These are phyloP conservation scores for Penicillium aurantiogriseum DNA, from an alignment of 2,329 filamentous ascomycete species.

Conservation along the genomic window DNA sequence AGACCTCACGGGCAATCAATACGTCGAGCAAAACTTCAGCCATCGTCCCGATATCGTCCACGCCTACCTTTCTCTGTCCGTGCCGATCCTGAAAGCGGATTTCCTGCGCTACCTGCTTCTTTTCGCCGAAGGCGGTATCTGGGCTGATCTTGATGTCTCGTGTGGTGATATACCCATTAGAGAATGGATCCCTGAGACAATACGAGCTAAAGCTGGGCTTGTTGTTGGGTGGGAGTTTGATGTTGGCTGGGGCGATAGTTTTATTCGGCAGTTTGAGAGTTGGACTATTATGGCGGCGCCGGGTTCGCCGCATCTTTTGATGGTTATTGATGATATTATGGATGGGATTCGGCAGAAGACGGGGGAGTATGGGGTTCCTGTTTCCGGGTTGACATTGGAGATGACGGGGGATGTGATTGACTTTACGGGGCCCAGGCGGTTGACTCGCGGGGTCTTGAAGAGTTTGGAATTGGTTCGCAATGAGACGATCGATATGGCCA, in stretches of 20 bases:
- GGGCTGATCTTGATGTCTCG: constrained; percentile 8
- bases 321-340: constrained; percentile 14
- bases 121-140: background rate
- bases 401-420: constrained; percentile 5
- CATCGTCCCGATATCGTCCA: constrained; percentile 4
- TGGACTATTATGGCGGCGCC: constrained; percentile 12
- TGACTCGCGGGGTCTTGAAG: constrained; percentile 3
- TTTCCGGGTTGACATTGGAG: constrained; percentile 1
- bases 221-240: constrained; percentile 11
- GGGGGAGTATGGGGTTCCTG: background rate
- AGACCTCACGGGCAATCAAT: constrained; percentile 2
- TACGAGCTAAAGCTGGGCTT: background rate
- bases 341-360: background rate
- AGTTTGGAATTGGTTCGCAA: constrained; percentile 2
- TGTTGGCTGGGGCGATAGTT: background rate
- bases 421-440: constrained; percentile 9
- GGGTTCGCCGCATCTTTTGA: background rate
- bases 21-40: background rate
- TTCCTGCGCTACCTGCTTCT: constrained; percentile 7
- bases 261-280: constrained; percentile 9
- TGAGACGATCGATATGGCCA: background rate
- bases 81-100: constrained; percentile 8
- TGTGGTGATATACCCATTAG: constrained; percentile 5
- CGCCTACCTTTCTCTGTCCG: background rate
- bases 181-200: background rate